A percentile compares a stretch with the other conserved stretches of the same genome.
phyloP scores from a whole-genome alignment of 208 protist genomes.

The Leishmania arabica region DNA sequence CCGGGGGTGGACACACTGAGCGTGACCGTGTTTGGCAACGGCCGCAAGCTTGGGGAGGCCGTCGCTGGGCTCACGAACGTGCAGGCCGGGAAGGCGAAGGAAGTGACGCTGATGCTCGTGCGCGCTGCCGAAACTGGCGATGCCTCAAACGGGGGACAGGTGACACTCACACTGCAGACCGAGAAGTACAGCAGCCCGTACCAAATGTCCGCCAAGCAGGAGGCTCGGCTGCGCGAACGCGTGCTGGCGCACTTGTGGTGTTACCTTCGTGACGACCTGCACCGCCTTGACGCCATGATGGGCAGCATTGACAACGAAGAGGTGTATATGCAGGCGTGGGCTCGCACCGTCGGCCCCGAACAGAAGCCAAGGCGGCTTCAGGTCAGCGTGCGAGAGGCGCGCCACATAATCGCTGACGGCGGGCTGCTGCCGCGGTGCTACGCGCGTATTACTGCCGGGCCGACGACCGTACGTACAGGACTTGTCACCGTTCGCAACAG shows the following conservation, averaged over 20 bases:
- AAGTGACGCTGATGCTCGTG: conserved; percentile 64
- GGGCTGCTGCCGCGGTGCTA: conserved; percentile 27
- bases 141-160: conserved; percentile 53
- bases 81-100: conserved; percentile 46
- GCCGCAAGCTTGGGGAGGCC: conserved; percentile 65
- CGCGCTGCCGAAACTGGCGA: conserved; percentile 70
- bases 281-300: conserved; percentile 74
- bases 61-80: conserved; percentile 62
- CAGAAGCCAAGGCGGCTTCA: conserved; percentile 29
- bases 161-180: conserved; percentile 51
- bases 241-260: conserved; percentile 77
- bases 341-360: conserved; percentile 65
- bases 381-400: conserved; percentile 38
- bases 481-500: conserved; percentile 29
- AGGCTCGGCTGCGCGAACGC: conserved; percentile 53
- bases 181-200: conserved; percentile 50
- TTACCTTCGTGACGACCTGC: conserved; percentile 80
- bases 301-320: conserved; percentile 57
- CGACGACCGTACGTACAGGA: conserved; percentile 39
- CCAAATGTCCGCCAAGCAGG: conserved; percentile 32
- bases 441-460: conserved; percentile 52
- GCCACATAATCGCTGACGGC: conserved; percentile 17
- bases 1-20: conserved; percentile 42
- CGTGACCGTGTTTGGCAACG: conserved; percentile 50
- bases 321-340: conserved; percentile 56